Evolutionary conservation across 2,329 filamentous ascomycete genomes (phyloP), one percentile per base, ranked within the genome.

Genomic region (Aureobasidium musti): DNA sequence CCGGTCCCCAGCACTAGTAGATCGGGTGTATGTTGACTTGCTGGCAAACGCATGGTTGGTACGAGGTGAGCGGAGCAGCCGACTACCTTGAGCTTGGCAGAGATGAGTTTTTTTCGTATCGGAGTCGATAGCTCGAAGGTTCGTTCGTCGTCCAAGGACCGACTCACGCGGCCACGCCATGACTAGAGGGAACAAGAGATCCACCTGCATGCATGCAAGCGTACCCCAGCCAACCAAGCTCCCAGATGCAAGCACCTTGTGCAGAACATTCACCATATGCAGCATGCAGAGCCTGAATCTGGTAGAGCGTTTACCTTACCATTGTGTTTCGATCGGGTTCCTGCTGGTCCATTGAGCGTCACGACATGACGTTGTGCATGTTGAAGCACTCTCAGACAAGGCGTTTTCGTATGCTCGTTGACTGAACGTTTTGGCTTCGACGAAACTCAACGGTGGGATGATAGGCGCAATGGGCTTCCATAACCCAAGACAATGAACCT

Each of bases 341-440:
- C 37, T 21, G 49, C 49, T 52, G 49, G 6, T 52, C 5, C 28
- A 30, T 33, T 52, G 49, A 30, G 26, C 26, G 30, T 52, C 26
- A 52, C 49, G 14, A 35, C 28, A 41, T 52, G 61, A 53, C 35
- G 49, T 47, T 64, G 61, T 33, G 26, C 11, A 28, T 35, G 37
- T 21, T 37, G 23, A 30, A 47, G 47, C 37, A 45, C 4, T 41
- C 59, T 63, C 45, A 63, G 41, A 64, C 61, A 53, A 39, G 30
- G 47, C 61, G 49, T 64, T 64, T 64, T 23, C 49, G 61, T 64
- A 64, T 64, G 61, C 47, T 64, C 61, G 61, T 64, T 64, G 61
- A 41, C 17, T 47, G 43, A 39, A 39, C 47, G 47, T 33, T 64
- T 54, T 30, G 37, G 23, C 49, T 35, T 54, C 61, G 21, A 23